Conservation (phyloP, 2,329 filamentous ascomycete species). For the Colletotrichum chrysophilum region DNA sequence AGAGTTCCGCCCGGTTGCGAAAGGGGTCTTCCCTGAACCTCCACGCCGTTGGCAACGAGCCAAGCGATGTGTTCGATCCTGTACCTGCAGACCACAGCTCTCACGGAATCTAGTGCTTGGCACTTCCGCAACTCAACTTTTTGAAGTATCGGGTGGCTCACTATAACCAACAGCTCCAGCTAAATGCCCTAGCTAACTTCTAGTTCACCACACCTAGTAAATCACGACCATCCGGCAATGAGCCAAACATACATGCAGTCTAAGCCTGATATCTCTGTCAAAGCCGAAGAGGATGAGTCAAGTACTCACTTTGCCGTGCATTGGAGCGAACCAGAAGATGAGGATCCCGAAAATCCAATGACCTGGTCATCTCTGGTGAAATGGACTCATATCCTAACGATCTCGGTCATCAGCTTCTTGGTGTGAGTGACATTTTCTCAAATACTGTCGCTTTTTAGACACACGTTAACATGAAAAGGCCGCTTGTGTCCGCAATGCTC, state of each 20-base stretch:
- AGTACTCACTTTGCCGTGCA: neutral
- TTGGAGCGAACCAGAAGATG: slow-evolving; percentile 26
- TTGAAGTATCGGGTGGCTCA: neutral
- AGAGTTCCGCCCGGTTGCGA: neutral
- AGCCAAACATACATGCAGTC: neutral
- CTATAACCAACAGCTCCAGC: neutral
- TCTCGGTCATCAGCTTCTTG: slow-evolving; percentile 48
- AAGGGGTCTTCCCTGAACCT: neutral
- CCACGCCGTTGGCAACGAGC: neutral
- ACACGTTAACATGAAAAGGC: neutral
- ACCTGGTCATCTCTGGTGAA: slow-evolving; percentile 49
- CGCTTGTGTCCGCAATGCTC: slow-evolving; percentile 56
- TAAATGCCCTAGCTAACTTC: neutral
- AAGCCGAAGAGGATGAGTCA: neutral
- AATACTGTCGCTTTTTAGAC: slow-evolving; percentile 38
- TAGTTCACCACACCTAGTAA: neutral
- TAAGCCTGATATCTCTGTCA: neutral
- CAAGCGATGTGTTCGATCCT: neutral
- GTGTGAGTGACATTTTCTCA: slow-evolving; percentile 40
- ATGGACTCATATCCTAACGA: slow-evolving; percentile 52
- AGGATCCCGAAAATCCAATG: slow-evolving; percentile 54
- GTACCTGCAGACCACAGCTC: neutral
- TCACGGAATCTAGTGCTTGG: neutral
- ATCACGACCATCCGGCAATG: neutral
- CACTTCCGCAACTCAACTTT: neutral